Base-by-base conservation (phyloP, 768 basidiomycete species). In the Tylopilus sp. region DNA sequence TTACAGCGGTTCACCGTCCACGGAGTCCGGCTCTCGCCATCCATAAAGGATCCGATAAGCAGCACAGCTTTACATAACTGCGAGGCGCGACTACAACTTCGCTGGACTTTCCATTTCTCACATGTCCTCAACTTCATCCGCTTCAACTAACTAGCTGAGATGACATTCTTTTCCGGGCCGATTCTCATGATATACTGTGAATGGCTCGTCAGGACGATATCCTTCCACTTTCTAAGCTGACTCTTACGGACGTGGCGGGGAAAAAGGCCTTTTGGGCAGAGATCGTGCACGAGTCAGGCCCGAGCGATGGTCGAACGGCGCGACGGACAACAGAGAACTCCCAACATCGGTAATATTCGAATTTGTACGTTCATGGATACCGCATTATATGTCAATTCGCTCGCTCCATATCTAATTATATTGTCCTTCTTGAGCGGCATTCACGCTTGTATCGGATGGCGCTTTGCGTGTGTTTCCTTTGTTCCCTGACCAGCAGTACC, bases 161-260 rank as follows among this genome's bases (percentile, higher is more conserved):
- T n/a, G n/a, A n/a, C n/a, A n/a, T n/a, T n/a, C n/a, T n/a, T n/a
- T n/a, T n/a, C n/a, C n/a, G n/a, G n/a, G n/a, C n/a, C n/a, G n/a
- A n/a, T n/a, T n/a, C n/a, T n/a, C n/a, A n/a, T n/a, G n/a, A n/a
- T n/a, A 74, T 74, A n/a, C 73, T 78, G 52, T 75, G 85, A n/a
- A 66, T 75, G 53, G 74, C 82, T 0, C 68, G 65, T 5, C 66
- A 71, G 30, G 83, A 87, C 59, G 80, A 84, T 50, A 62, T 82
- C 16, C 63, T 87, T 19, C 84, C 86, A 0, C 74, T 87, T 29
- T 78, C 80, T 3, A 74, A 71, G 50, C 81, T 81, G 2, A 74
- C 82, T 46, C 70, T 58, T 50, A 77, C 75, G 6, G 63, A 21
- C 8, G n/a, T 28, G 42, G 4, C 17, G 17, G 58, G 58, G 12